Evolutionary conservation across 2,329 filamentous ascomycete genomes (phyloP).

Genomic region (Talaromyces verruculosus): DNA sequence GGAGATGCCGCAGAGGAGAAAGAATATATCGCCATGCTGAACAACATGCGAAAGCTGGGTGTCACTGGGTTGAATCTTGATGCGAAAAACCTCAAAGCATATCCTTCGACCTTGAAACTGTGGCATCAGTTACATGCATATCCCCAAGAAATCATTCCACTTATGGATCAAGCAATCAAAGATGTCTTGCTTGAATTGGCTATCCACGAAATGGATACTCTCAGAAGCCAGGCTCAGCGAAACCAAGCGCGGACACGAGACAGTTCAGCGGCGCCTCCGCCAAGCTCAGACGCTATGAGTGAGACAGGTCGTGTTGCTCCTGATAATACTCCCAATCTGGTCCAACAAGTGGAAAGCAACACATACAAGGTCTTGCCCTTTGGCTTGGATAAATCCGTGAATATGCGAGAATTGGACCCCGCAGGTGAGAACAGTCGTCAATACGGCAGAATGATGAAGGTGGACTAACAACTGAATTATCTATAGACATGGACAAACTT

Average conservation of each 20-base stretch:
- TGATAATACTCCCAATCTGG: slow-evolving; percentile 64
- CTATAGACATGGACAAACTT: slow-evolving; percentile 85
- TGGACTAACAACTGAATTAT: neutral
- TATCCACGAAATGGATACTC: slow-evolving; percentile 71
- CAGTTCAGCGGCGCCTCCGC: slow-evolving; percentile 65
- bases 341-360: slow-evolving; percentile 73
- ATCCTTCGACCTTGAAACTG: slow-evolving; percentile 86
- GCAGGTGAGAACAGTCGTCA: slow-evolving; percentile 54
- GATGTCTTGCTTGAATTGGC: slow-evolving; percentile 91
- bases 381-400: slow-evolving; percentile 80
- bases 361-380: slow-evolving; percentile 87
- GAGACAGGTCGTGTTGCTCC: slow-evolving; percentile 35
- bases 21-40: slow-evolving; percentile 80
- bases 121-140: slow-evolving; percentile 95
- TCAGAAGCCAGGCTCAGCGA: slow-evolving; percentile 57
- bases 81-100: slow-evolving; percentile 83
- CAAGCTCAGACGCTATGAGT: slow-evolving; percentile 72
- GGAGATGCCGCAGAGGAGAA: slow-evolving; percentile 71
- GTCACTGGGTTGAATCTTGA: slow-evolving; percentile 84
- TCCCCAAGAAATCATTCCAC: slow-evolving; percentile 90
- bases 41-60: slow-evolving; percentile 87
- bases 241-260: slow-evolving; percentile 52
- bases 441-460: neutral
- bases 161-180: slow-evolving; percentile 94
- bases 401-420: slow-evolving; percentile 91